phyloP scores from a whole-genome alignment of 2,329 filamentous ascomycete genomes.

The Exophiala phaeomuriformis region DNA sequence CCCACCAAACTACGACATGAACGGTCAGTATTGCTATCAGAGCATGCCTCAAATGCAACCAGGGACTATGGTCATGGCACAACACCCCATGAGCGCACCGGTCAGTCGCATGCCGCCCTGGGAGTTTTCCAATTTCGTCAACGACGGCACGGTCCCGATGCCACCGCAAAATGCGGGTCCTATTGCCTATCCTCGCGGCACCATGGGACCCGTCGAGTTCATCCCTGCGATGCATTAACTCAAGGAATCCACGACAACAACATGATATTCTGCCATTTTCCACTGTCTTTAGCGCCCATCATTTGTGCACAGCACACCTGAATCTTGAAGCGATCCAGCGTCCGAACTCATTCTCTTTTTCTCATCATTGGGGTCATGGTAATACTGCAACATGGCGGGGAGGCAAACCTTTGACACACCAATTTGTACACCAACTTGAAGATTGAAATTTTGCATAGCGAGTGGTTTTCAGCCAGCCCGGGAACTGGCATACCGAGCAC shows the following conservation, averaged over 20 bases:
- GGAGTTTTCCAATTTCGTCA: slow-evolving; percentile 34
- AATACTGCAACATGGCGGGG: slow-evolving; percentile 3
- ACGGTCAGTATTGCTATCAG: slow-evolving; percentile 19
- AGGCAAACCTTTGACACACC: slow-evolving; percentile 20
- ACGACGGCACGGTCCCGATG: slow-evolving; percentile 29
- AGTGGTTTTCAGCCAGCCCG: slow-evolving; percentile 7
- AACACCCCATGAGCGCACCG: slow-evolving; percentile 29
- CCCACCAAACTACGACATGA: slow-evolving; percentile 14
- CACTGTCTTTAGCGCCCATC: slow-evolving; percentile 18
- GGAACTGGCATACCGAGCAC: neutral
- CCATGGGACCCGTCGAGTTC: slow-evolving; percentile 19
- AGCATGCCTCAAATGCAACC: slow-evolving; percentile 17
- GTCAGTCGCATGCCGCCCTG: slow-evolving; percentile 32
- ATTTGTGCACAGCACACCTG: slow-evolving; percentile 15
- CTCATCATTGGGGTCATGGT: slow-evolving; percentile 6
- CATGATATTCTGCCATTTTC: slow-evolving; percentile 16
- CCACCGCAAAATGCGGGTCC: slow-evolving; percentile 26
- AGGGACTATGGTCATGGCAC: slow-evolving; percentile 16
- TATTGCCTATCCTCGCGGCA: slow-evolving; percentile 19
- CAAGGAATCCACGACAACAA: slow-evolving; percentile 11
- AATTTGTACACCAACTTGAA: slow-evolving; percentile 20
- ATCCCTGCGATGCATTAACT: slow-evolving; percentile 19
- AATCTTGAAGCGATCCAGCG: slow-evolving; percentile 1
- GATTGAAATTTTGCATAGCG: slow-evolving; percentile 22
- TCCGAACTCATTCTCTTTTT: slow-evolving; percentile 4